Base-by-base conservation (phyloP, 2,329 filamentous ascomycete genomes). In the Boeremia exigua region DNA sequence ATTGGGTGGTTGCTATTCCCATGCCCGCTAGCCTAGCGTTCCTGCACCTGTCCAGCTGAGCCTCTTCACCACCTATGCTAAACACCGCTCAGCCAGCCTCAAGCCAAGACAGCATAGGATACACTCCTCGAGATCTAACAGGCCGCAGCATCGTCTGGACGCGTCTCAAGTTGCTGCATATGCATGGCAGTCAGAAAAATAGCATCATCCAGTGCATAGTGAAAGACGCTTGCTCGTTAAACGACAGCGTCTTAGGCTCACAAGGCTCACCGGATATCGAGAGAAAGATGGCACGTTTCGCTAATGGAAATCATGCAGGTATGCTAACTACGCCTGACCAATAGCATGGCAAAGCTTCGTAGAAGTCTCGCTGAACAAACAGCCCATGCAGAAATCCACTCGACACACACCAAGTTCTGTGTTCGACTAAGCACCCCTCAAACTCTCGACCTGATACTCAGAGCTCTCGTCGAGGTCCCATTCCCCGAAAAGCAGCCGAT, bases 31-130 rank as follows among this genome's bases (percentile, higher is more conserved):
- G 10, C 2, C 4, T 49, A 45, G 39, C 40, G 45, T 33, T 40
- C 12, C 33, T 55, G 52, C 52, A 42, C 28, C 33, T 49, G 19
- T 50, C n/a, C 34, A 42, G 46, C 46, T 55, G 34, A 49, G 28
- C 34, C 19, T 36, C 45, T 14, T 12, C 33, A 34, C 19, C 19
- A 14, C 29, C 14, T 6, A 6, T 42, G 19, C 11, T 29, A 37
- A 11, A 19, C 34, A 45, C 28, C 7, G 28, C 29, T 55, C 52
- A 49, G 52, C 52, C 47, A 50, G 36, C 46, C 36, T 19, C 37
- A 29, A 15, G 14, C 25, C 30, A 36, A 15, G 29, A 28, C n/a
- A 32, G 1, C 6, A 19, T 17, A 28, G 8, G 15, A 34, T 15
- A 10, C 0, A 10, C 27, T 45, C 33, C 28, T 27, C n/a, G 8